Evolutionary conservation across 495 filamentous ascomycete genomes (phyloP), one percentile per base, ranked within the genome.

Genomic region (Neurospora sp.): DNA sequence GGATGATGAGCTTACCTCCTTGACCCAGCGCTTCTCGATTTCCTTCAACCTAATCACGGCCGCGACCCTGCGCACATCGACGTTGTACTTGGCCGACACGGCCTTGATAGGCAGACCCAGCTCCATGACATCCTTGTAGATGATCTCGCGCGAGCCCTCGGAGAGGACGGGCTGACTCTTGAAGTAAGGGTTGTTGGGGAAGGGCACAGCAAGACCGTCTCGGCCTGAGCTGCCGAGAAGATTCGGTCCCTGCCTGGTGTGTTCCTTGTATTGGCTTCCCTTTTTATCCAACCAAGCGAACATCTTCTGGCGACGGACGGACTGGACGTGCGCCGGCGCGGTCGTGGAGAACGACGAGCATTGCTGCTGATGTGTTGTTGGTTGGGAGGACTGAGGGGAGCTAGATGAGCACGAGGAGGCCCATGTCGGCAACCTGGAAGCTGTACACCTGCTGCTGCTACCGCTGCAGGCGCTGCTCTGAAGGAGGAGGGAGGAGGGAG

Each of bases 41-140:
- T 92, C 90, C 80, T 94, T 96, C 78, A 99, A 83, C 73, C 96
- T 83, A 22, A 97, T 91, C 38, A 98, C 92, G 37, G 96, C 96
- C 9, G 89, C 96, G 27, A 99, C 92, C 71, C 96, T 87, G 74
- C 91, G 87, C 84, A 98, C 91, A 73, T 95, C 93, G 11, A 99
- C 91, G 18, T 88, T 87, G 69, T 92, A 83, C 73, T 91, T 85
- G 2, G 90, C 92, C 84, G 93, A 96, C 40, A 97, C 93, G 70
- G 86, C 87, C 74, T 92, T 90, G 68, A 98, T 84, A 73, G 90
- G 90, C 80, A 89, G 83, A 69, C 91, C 90, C 27, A 89, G 71
- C 44, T 77, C 79, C 76, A 90, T 87, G 37, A 97, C 88, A 65
- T 85, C 85, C 14, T 82, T 48, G 80, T 92, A 96, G 71, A 99